Base-by-base conservation (phyloP, 768 basidiomycete species). In the Agaricus sinodeliciosus region DNA sequence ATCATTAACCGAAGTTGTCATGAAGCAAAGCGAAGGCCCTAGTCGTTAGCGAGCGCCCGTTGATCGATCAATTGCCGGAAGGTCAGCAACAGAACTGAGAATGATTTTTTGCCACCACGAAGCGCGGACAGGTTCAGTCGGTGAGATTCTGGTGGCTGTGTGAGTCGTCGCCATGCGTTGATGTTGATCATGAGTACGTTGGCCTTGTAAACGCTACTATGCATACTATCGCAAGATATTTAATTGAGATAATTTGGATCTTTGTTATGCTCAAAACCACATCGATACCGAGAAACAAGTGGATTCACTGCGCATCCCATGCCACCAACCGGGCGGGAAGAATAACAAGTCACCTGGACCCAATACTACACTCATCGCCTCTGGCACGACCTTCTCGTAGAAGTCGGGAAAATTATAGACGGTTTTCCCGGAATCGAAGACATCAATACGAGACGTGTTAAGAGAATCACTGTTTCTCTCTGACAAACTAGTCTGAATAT, bases 301-400 rank as follows among this genome's bases (percentile, higher is more conserved):
- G 19, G 79, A 78, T 69, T 90, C 89, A 66, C 83, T 85, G 57
- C 84, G 80, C 87, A 92, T 89, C 15, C 85, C 87, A 66, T 95
- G 92, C 92, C 92, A 95, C 92, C 92, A 95, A 26, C 89, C 84
- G 3, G 89, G 87, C 16, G 95, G 95, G 58, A 97, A 85, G 63
- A 89, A 87, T 42, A 98, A 70, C 41, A 94, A 52, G 67, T 98
- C 95, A 0, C 94, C 95, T 1, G 93, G 84, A 49, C 75, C 70
- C 1, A 98, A 72, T 1, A 81, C 81, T 28, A 77, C 78, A 44
- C 73, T 73, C 67, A 78, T 74, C 1, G 92, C 85, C 18, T 69
- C 47, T 7, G 82, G 82, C 19, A 77, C 75, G 18, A 85, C 90
- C 0, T 75, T 54, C 15, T 69, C 58, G 67, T 72, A 72, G 62